Conservation (phyloP, 2,329 filamentous ascomycete species). For the Alternaria consortialis region DNA sequence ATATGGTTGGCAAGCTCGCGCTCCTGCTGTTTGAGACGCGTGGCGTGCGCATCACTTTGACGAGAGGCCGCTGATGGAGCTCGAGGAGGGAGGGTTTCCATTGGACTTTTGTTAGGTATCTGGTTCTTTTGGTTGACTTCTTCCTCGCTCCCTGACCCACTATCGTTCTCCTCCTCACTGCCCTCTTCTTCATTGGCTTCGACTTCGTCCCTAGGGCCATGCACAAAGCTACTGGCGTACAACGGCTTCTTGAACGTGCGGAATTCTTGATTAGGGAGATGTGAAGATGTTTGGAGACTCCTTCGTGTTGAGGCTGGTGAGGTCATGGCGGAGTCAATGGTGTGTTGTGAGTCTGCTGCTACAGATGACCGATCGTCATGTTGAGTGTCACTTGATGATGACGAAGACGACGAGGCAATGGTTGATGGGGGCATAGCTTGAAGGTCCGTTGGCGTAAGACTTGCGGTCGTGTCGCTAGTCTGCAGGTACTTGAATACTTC, state of each 20-base stretch:
- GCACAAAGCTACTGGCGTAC: constrained; percentile 45
- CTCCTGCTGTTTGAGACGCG: constrained; percentile 44
- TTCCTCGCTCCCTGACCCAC: constrained; percentile 29
- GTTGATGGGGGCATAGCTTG: constrained; percentile 28
- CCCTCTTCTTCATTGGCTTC: constrained; percentile 18
- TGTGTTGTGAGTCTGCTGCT: constrained; percentile 27
- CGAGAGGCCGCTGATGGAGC: constrained; percentile 33
- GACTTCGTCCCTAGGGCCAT: constrained; percentile 30
- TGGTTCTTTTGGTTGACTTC: constrained; percentile 21
- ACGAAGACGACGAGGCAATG: constrained; percentile 33
- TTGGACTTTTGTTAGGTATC: constrained; percentile 23
- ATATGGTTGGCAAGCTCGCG: constrained; percentile 47
- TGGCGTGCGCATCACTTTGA: constrained; percentile 37
- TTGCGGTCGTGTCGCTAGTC: constrained; percentile 20
- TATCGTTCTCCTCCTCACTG: constrained; percentile 19
- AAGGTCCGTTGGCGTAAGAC: constrained; percentile 15
- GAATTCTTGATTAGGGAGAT: constrained; percentile 21
- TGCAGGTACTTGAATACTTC: constrained; percentile 45
- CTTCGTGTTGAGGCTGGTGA: constrained; percentile 40
- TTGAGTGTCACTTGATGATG: constrained; percentile 29
- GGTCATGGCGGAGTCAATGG: constrained; percentile 38
- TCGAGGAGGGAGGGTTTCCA: constrained; percentile 31
- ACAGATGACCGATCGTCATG: constrained; percentile 35
- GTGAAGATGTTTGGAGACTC: constrained; percentile 18
- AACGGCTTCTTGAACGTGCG: constrained; percentile 41